Evolutionary conservation across 1,284 basidiomycete species (phyloP), one percentile per base, ranked within the genome.

Genomic region (Ceratobasidium sp.): DNA sequence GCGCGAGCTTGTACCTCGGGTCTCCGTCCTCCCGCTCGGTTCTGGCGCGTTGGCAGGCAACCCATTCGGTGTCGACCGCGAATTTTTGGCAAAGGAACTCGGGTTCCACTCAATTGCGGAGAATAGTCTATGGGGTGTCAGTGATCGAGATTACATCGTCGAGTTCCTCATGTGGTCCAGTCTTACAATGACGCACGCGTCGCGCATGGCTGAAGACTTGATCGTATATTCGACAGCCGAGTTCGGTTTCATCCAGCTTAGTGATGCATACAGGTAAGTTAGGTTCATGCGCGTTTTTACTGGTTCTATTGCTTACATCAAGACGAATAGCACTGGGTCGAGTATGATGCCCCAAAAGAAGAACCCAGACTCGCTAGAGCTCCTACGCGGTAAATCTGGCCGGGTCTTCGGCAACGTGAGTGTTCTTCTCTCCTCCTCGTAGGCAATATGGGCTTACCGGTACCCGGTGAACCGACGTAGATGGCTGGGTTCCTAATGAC

Each of bases 301-400:
- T 47, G 22, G 15, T 36, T n/a, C 27, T 74, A 59, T 62, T 75
- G 22, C 24, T 66, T 19, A 41, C 24, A 54, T 33, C 19, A 19
- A 22, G 63, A 24, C 22, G 22, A 17, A 76, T 60, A 97, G 95
- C 82, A 99, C 97, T 45, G 97, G 97, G 14, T 98, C 97, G 51
- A 98, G 96, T 78, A 99, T 99, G 82, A 99, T 99, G 97, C 97
- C 97, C 1, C 97, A 99, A 82, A 99, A 99, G 87, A 99, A 99
- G 86, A 99, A 99, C 83, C 96, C 98, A 0, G 97, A 99, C 83
- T 98, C 96, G 36, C 85, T 98, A 60, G 98, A 99, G 82, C 87
- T 99, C 31, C 87, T 99, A 74, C 91, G 97, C 76, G 97, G 97
- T 78, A 99, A 99, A 84, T 91, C 93, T 31, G 97, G 98, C 8